These are phyloP conservation scores for Phaeolepiota aurea DNA, from an alignment of 768 basidiomycete species.

Conservation along the genomic window DNA sequence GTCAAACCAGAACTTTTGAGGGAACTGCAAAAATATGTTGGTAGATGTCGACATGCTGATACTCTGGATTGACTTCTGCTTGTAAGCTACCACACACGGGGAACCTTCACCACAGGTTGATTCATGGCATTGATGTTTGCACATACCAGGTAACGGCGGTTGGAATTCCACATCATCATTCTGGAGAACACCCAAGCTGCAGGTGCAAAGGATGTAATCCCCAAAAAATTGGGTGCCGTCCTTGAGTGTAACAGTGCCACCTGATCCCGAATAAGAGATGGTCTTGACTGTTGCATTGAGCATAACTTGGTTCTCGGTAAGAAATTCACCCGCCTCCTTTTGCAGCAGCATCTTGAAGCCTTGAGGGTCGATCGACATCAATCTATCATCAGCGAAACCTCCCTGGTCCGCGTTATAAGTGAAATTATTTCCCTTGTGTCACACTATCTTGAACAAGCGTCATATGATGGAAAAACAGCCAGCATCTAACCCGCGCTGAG, in stretches of 20 bases:
- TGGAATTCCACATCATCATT: slow-evolving; percentile 49
- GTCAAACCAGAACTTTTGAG: slow-evolving; percentile 47
- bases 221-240: slow-evolving; percentile 35
- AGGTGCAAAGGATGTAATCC: slow-evolving; percentile 58
- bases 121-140: too few species aligned
- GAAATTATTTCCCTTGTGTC: slow-evolving; percentile 64
- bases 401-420: slow-evolving; percentile 43
- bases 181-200: slow-evolving; percentile 66
- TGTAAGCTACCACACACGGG: slow-evolving; percentile 27
- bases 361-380: slow-evolving; percentile 49
- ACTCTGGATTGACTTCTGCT: slow-evolving; percentile 54
- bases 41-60: slow-evolving; percentile 62
- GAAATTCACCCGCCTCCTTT: slow-evolving; percentile 47
- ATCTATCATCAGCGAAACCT: slow-evolving; percentile 49
- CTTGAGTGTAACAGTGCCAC: slow-evolving; percentile 38
- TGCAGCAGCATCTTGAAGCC: slow-evolving; percentile 53
- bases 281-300: slow-evolving; percentile 42
- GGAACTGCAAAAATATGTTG: slow-evolving; percentile 61
- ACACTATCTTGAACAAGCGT: slow-evolving; percentile 4
- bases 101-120: not conserved
- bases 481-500: slow-evolving; percentile 58
- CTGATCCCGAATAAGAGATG: slow-evolving; percentile 34
- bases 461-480: too few species aligned
- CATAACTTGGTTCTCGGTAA: slow-evolving; percentile 35
- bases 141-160: slow-evolving; percentile 42